These are phyloP conservation scores for Candida gorgasii DNA, from an alignment of 805 yeast genomes.

Conservation along the genomic window DNA sequence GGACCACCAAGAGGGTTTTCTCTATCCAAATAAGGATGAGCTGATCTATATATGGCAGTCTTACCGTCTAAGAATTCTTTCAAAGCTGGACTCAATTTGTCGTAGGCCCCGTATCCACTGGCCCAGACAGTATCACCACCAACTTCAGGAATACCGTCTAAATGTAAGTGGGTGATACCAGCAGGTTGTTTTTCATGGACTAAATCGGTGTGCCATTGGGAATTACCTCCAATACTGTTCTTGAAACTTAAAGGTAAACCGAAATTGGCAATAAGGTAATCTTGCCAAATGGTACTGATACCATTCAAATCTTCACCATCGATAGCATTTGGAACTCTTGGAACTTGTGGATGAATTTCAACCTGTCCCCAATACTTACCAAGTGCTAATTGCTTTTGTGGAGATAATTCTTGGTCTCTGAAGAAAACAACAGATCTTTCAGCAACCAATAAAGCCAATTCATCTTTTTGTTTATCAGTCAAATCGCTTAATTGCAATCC, in stretches of 20 bases:
- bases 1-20: slow-evolving; percentile 49
- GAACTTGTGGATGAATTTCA: slow-evolving; percentile 31
- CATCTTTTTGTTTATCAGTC: slow-evolving; percentile 29
- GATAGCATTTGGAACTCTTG: slow-evolving; percentile 21
- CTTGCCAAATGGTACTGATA: slow-evolving; percentile 44
- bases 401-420: slow-evolving; percentile 33
- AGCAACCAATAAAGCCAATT: slow-evolving; percentile 29
- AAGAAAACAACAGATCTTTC: slow-evolving; percentile 33
- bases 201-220: slow-evolving; percentile 39
- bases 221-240: slow-evolving; percentile 24
- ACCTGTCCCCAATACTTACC: slow-evolving; percentile 33
- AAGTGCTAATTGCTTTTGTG: slow-evolving; percentile 30
- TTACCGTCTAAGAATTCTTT: slow-evolving; percentile 55
- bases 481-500: slow-evolving; percentile 31
- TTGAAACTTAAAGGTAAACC: slow-evolving; percentile 32
- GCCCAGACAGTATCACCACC: slow-evolving; percentile 63
- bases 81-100: slow-evolving; percentile 52
- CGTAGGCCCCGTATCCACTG: slow-evolving; percentile 60
- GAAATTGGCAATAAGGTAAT: slow-evolving; percentile 27
- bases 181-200: slow-evolving; percentile 39
- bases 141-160: slow-evolving; percentile 41
- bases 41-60: slow-evolving; percentile 43
- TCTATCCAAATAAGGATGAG: slow-evolving; percentile 45
- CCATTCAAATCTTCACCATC: slow-evolving; percentile 27
- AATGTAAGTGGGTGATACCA: slow-evolving; percentile 39